Conservation (phyloP, 1,284 basidiomycete genomes). For the Hemileia vastatrix region DNA sequence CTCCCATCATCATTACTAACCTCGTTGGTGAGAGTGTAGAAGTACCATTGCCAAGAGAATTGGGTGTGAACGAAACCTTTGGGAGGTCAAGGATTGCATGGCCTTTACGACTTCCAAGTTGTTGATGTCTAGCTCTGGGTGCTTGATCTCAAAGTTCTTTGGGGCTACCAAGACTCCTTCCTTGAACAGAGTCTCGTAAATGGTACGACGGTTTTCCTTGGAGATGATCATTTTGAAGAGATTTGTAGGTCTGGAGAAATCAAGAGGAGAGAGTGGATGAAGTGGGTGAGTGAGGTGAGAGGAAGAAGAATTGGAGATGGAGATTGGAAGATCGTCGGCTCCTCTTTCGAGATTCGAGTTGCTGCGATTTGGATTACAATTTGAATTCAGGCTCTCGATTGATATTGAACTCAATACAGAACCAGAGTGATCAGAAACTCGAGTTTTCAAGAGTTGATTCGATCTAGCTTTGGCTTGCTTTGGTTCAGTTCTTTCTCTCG, state of each 20-base stretch:
- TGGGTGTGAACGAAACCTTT: constrained; percentile 93
- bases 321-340: no score
- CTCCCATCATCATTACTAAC: constrained; percentile 6
- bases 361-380: no score
- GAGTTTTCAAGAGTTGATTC: no score
- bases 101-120: constrained; percentile 99
- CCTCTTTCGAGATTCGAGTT: no score
- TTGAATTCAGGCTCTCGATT: no score
- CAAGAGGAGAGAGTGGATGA: neutral
- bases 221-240: constrained; percentile 36
- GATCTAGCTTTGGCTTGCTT: no score
- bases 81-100: constrained; percentile 92
- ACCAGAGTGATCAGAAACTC: no score
- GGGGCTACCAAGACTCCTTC: constrained; percentile 98
- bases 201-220: constrained; percentile 38
- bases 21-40: constrained; percentile 82
- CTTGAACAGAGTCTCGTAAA: constrained; percentile 92
- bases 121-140: constrained; percentile 91
- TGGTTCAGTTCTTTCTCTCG: no score
- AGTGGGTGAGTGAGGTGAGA: neutral
- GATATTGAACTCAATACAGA: no score
- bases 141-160: constrained; percentile 96
- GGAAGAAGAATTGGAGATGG: neutral
- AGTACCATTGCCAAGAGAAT: constrained; percentile 46
- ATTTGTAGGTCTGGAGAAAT: no score